phyloP scores from a whole-genome alignment of 2,329 filamentous ascomycete species.

The Fusarium sp. region DNA sequence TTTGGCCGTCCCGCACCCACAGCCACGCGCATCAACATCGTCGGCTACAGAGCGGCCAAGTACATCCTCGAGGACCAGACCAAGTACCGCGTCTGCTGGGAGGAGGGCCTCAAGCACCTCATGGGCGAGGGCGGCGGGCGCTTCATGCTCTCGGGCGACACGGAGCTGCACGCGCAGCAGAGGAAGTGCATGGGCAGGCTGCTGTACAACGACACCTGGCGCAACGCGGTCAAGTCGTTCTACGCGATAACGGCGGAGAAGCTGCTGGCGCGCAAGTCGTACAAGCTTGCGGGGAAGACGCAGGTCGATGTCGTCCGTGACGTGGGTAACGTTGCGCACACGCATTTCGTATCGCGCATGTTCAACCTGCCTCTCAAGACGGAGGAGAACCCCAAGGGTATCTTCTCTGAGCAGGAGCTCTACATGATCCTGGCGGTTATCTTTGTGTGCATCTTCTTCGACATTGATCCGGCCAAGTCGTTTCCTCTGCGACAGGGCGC shows the following conservation, averaged over 20 bases:
- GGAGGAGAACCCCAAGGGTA: slow-evolving; percentile 68
- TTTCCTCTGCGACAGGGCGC: slow-evolving; percentile 73
- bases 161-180: slow-evolving; percentile 62
- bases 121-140: slow-evolving; percentile 67
- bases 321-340: slow-evolving; percentile 75
- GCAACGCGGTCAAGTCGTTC: slow-evolving; percentile 73
- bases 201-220: slow-evolving; percentile 73
- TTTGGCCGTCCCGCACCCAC: slow-evolving; percentile 72
- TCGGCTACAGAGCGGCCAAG: slow-evolving; percentile 72
- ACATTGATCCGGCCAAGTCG: slow-evolving; percentile 74
- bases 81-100: slow-evolving; percentile 76
- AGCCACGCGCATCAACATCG: slow-evolving; percentile 66
- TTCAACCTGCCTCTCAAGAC: slow-evolving; percentile 78
- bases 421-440: slow-evolving; percentile 75
- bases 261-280: slow-evolving; percentile 75
- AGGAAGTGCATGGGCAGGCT: slow-evolving; percentile 67
- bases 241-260: slow-evolving; percentile 72
- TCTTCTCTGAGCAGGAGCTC: slow-evolving; percentile 67
- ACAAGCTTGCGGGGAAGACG: slow-evolving; percentile 65
- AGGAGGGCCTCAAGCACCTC: slow-evolving; percentile 71
- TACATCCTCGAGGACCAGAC: slow-evolving; percentile 71
- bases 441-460: slow-evolving; percentile 74
- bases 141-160: slow-evolving; percentile 69
- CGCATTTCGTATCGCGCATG: slow-evolving; percentile 71
- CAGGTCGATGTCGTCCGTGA: slow-evolving; percentile 80